Base-by-base conservation (phyloP, 2,329 filamentous ascomycete species). In the Colletotrichum sansevieriae region DNA sequence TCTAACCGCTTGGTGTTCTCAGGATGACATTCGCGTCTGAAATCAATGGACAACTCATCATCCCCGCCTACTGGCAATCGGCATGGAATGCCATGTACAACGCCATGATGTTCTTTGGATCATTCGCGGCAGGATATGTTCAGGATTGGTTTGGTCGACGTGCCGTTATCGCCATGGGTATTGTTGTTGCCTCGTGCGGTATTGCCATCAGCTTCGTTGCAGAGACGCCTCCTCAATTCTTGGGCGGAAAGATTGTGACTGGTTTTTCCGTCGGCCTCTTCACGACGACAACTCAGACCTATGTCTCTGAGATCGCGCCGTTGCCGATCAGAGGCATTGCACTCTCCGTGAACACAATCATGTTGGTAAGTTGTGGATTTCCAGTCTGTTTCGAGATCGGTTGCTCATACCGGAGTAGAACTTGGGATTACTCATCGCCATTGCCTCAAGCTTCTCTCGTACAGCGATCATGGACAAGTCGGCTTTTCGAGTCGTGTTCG, bases 341-440 rank as follows among this genome's bases (percentile, higher is more conserved):
- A 2, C 79, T 79, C 0, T 77, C 76, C 0, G 79, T 81, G 65
- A 76, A 79, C 57, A 83, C 82, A 60, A 73, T 83, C 63, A 74
- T 82, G 79, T 65, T 82, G 78, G 76, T 72, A 51, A 68, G 72
- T 43, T 13, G 58, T 55, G 6, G 43, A 60, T 15, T 60, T 68
- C 49, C 4, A 51, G 29, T 33, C 2, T 11, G 8, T 12, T 4
- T 2, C 3, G 13, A 7, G 15, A 35, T 12, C 7, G 3, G 12
- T 46, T 22, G 33, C 25, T 2, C 2, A 13, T 1, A 0, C 11
- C 3, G 33, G 15, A 39, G 25, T 43, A 72, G 70, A 71, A 71
- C 37, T 37, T 72, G 6, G 71, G 67, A 20, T 59, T 71, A n/a
- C 64, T 73, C 29, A 64, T 72, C 64, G 75, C 78, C 15, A 76